Evolutionary conservation across 768 basidiomycete genomes (phyloP).

Genomic region (Lentinula sp.): DNA sequence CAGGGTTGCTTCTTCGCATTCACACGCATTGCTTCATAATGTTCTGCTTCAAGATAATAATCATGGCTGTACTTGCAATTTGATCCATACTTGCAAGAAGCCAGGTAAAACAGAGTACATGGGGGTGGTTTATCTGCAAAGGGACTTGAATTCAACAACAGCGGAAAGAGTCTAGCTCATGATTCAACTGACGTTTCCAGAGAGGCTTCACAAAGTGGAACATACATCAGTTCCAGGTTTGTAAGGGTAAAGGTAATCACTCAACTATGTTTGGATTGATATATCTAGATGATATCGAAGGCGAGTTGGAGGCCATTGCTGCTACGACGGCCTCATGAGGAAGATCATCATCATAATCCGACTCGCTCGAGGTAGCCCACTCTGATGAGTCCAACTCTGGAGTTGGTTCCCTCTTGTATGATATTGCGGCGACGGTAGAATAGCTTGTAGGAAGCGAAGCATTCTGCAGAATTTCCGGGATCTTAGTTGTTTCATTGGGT

Average conservation of each 20-base stretch:
- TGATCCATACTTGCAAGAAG: slow-evolving; percentile 51
- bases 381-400: slow-evolving; percentile 32
- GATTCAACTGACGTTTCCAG: slow-evolving; percentile 48
- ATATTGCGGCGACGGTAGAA: slow-evolving; percentile 27
- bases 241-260: slow-evolving; percentile 12
- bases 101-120: slow-evolving; percentile 61
- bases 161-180: neutral
- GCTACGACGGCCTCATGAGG: slow-evolving; percentile 5
- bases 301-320: neutral
- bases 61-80: slow-evolving; percentile 61
- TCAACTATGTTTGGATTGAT: slow-evolving; percentile 51
- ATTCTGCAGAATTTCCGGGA: neutral
- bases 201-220: slow-evolving; percentile 32
- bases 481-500: neutral
- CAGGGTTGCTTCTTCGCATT: slow-evolving; percentile 63
- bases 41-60: slow-evolving; percentile 47
- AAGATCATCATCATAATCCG: slow-evolving; percentile 1
- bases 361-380: neutral
- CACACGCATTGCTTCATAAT: slow-evolving; percentile 44
- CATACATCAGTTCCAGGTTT: slow-evolving; percentile 14
- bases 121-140: slow-evolving; percentile 54
- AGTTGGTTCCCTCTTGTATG: slow-evolving; percentile 22
- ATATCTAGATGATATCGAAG: slow-evolving; percentile 1
- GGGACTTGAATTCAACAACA: neutral
- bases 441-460: slow-evolving; percentile 37